A percentile compares a stretch with the other conserved stretches of the same genome.
Evolutionary conservation across 139 green algal species (phyloP).

Genomic region (Nannochloris sp.): DNA sequence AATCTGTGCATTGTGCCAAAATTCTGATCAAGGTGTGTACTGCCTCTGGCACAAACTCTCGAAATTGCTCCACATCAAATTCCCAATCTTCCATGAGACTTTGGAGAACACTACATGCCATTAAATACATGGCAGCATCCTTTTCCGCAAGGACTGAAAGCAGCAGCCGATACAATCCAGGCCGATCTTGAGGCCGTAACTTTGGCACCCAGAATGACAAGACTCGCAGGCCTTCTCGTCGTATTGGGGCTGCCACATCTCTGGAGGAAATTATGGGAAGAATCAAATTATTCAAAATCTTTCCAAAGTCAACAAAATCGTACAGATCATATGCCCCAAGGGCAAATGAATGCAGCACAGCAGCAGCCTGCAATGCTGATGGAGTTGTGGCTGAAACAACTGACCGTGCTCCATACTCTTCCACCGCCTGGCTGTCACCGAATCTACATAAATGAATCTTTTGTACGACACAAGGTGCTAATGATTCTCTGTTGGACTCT

Average conservation of each 20-base stretch:
- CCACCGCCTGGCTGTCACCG: not conserved
- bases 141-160: constrained; percentile 34
- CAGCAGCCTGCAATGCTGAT: constrained; percentile 63
- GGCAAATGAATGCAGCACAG: constrained; percentile 65
- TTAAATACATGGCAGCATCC: constrained; percentile 48
- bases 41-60: constrained; percentile 32
- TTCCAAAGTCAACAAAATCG: constrained; percentile 65
- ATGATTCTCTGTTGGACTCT: constrained; percentile 36
- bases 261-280: constrained; percentile 35
- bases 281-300: constrained; percentile 40
- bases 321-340: constrained; percentile 69
- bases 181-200: constrained; percentile 30
- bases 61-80: constrained; percentile 60
- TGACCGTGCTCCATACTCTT: constrained; percentile 7
- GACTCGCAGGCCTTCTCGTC: constrained; percentile 43
- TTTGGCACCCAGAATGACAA: constrained; percentile 45
- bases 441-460: constrained; percentile 25
- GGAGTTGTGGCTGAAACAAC: not conserved
- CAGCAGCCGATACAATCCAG: constrained; percentile 44
- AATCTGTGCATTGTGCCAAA: constrained; percentile 34
- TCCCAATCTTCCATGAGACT: constrained; percentile 70
- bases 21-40: constrained; percentile 42
- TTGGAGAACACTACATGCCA: constrained; percentile 44
- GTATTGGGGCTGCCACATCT: constrained; percentile 22
- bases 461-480: constrained; percentile 49